Base-by-base conservation (phyloP, 192 early-diverging fungal species). In the Coemansia sp. region DNA sequence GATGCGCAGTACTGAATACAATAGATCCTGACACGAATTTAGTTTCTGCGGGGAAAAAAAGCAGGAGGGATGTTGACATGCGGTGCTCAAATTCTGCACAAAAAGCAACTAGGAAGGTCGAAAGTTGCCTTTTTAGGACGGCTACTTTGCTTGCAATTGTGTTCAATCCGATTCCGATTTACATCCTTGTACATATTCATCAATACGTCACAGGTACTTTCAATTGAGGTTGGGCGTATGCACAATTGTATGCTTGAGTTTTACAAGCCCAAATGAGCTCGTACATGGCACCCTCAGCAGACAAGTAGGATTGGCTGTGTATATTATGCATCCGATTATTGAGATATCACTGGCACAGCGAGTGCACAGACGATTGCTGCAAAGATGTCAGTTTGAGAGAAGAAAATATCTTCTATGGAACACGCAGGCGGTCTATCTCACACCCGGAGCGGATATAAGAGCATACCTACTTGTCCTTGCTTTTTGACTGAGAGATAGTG, bases 181-280 rank as follows among this genome's bases (percentile, higher is more conserved):
- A 18, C 57, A 9, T 6, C 6, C 27, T 13, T 13, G 15, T 6
- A 24, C 16, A 36, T 15, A 34, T 60, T 60, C 15, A 60, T 6
- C 6, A 6, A 33, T 36, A 36, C 31, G 16, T 34, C 57, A 60
- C 57, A 16, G 16, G n/a, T n/a, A 3, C 16, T 36, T 13, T 18
- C 57, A 36, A 34, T 18, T 31, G 31, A 60, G 57, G 31, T 31
- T 13, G 24, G 0, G 15, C 31, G 27, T 11, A 13, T 55, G 54
- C 24, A 16, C 57, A 13, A 60, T 60, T 60, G 31, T 60, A 16
- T 60, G 57, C 57, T 60, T 60, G 3, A n/a, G 31, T 36, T n/a
- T n/a, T 15, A 34, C 57, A 60, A 60, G 57, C 33, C 12, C 29
- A 60, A 60, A 60, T 60, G 31, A 9, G 31, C 16, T 31, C 15